These are phyloP conservation scores for Abrus precatorius DNA, from an alignment of 306 rosid genomes.

Conservation along the genomic window DNA sequence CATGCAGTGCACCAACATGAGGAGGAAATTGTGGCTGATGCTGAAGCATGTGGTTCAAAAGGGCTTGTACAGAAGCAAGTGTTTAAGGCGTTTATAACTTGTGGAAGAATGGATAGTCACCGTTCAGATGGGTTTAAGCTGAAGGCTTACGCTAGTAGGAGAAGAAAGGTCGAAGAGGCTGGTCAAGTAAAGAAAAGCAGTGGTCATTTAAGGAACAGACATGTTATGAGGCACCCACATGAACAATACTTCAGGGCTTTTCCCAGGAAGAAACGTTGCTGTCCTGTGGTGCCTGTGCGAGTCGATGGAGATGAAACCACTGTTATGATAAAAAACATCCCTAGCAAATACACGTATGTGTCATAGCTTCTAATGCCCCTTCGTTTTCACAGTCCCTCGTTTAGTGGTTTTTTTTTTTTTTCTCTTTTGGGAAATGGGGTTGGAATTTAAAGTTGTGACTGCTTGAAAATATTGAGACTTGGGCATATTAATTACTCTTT, in stretches of 20 bases:
- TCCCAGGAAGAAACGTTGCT: background rate
- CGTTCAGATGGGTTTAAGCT: background rate
- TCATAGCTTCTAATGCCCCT: background rate
- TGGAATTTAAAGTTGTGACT: too few relatives aligned
- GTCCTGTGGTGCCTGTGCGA: conserved; percentile 15
- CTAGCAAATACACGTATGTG: conserved; percentile 67
- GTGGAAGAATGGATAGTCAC: background rate
- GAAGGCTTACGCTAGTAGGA: background rate
- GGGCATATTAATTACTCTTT: too few relatives aligned
- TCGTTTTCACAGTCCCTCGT: background rate
- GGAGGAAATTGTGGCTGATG: background rate
- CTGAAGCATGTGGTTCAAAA: background rate
- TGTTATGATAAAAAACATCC: conserved; percentile 69
- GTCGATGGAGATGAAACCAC: conserved; percentile 47
- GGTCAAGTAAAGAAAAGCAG: background rate
- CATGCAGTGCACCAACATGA: background rate
- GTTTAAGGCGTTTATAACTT: background rate
- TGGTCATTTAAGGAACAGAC: background rate
- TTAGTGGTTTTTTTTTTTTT: too few relatives aligned
- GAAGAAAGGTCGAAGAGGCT: background rate
- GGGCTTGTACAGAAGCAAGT: background rate
- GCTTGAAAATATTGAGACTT: too few relatives aligned
- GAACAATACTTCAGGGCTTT: background rate
- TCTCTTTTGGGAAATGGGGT: background rate
- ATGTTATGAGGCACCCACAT: background rate